Conservation (phyloP, 148 eudicot genomes). For the Limonium bicolor region DNA sequence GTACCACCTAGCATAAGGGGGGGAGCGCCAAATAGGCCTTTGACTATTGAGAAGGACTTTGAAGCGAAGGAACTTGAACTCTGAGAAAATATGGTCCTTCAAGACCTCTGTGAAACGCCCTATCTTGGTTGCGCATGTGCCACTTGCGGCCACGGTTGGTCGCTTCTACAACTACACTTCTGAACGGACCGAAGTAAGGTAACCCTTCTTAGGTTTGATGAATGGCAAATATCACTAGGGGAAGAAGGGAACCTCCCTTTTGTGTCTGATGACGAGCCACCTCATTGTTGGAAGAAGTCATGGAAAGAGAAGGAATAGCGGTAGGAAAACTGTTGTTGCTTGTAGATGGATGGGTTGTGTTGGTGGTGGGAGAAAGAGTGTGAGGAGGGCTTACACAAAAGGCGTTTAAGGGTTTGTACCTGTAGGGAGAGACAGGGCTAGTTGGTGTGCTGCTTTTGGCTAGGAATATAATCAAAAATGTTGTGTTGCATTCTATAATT, state of each 20-base stretch:
- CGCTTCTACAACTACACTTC: slow-evolving; percentile 83
- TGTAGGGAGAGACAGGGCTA: slow-evolving; percentile 87
- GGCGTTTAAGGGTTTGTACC: slow-evolving; percentile 44
- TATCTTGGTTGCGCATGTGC: no score
- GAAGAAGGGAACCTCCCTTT: slow-evolving; percentile 95
- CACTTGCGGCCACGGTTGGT: slow-evolving; percentile 50
- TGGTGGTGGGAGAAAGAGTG: slow-evolving; percentile 30
- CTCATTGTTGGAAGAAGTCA: slow-evolving; percentile 50
- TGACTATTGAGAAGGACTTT: no score
- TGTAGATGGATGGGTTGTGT: no score
- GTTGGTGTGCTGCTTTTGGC: slow-evolving; percentile 69
- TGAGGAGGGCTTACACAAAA: slow-evolving; percentile 41
- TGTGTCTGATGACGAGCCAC: slow-evolving; percentile 67
- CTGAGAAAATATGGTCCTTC: no score
- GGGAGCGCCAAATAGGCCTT: no score
- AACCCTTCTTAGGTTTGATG: slow-evolving; percentile 79
- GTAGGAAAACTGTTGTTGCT: no score
- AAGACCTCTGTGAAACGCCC: no score
- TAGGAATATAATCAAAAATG: slow-evolving; percentile 53
- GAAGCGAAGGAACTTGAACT: no score
- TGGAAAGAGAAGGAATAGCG: slow-evolving; percentile 18
- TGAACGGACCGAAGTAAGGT: slow-evolving; percentile 89
- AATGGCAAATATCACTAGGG: slow-evolving; percentile 95
- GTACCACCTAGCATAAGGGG: no score
- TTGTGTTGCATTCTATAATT: slow-evolving; percentile 47